Base-by-base conservation (phyloP, 306 rosid genomes). In the Castanospermum australe region DNA sequence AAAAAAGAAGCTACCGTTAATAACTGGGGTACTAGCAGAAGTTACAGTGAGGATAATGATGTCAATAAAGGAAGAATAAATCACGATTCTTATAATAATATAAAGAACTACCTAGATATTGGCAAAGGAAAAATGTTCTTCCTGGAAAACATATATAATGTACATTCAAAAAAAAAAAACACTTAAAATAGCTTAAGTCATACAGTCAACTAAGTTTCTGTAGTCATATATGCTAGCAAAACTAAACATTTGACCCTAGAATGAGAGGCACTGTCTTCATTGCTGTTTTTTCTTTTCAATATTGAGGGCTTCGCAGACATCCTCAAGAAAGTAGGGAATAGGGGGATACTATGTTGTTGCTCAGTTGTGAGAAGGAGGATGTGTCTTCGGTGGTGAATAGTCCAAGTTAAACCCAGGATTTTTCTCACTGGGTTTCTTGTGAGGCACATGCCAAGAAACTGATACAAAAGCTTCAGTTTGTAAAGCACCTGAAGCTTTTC, bases 351-450 rank as follows among this genome's bases (percentile, higher is more conserved):
- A 18, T 22, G 38, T 41, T 76, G 9, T 33, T 81, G 11, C 42
- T 88, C 76, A 87, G 85, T 93, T 93, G 83, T 93, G 98, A 77
- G 86, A 81, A 75, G 97, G 98, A 83, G 98, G 97, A 79, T 93
- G 94, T 52, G 93, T 87, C 87, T 89, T 90, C 0, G 98, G 94
- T 36, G 93, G 96, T 25, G 91, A 50, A 69, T 93, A 91, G 55
- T 93, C 98, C 86, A 81, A 82, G 84, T 79, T 81, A 79, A 89
- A 85, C 62, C 83, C 86, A 0, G 88, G 94, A 67, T 85, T 89
- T 62, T 84, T 84, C 82, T 91, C 78, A 17, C 86, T 79, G 6
- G 61, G 80, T 72, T 93, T 87, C 87, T 83, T 75, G 71, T 59
- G 79, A 51, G 92, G 97, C 71, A 89, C 87, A 12, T 67, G 75